These are phyloP conservation scores for Ophiostoma montium DNA, from an alignment of 2,329 filamentous ascomycete genomes.

Conservation along the genomic window DNA sequence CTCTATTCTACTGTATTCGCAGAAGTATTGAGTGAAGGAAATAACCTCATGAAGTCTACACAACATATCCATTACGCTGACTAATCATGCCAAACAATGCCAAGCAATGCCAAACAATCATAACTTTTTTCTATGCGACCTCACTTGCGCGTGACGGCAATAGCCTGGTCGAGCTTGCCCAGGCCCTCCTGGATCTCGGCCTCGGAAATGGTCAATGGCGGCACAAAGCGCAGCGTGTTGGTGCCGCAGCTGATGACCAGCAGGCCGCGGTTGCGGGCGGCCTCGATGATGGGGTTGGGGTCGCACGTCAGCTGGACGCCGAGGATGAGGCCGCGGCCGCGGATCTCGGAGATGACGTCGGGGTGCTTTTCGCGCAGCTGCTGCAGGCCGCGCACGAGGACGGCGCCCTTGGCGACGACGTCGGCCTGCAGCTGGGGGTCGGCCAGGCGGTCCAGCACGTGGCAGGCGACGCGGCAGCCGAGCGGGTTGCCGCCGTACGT, in stretches of 20 bases:
- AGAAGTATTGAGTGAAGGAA: too few species aligned
- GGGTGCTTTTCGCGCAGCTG: slow-evolving; percentile 40
- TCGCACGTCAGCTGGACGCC: slow-evolving; percentile 71
- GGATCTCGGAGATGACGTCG: slow-evolving; percentile 58
- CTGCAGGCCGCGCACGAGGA: slow-evolving; percentile 35
- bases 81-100: too few species aligned
- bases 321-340: slow-evolving; percentile 73
- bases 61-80: too few species aligned
- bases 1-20: too few species aligned
- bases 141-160: slow-evolving; percentile 26
- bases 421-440: slow-evolving; percentile 53
- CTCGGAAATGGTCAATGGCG: slow-evolving; percentile 66
- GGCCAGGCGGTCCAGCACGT: slow-evolving; percentile 67
- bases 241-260: slow-evolving; percentile 85
- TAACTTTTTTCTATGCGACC: background rate
- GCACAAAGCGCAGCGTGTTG: slow-evolving; percentile 86
- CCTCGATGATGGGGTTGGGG: slow-evolving; percentile 61
- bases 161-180: slow-evolving; percentile 57
- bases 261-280: slow-evolving; percentile 74
- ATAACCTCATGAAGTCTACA: too few species aligned
- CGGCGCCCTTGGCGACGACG: slow-evolving; percentile 50
- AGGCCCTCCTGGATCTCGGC: slow-evolving; percentile 69
- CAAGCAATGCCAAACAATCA: background rate
- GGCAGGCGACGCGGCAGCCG: slow-evolving; percentile 68
- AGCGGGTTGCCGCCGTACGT: slow-evolving; percentile 91